Conservation (phyloP, 2,329 filamentous ascomycete species). For the Colletotrichum zoysiae region DNA sequence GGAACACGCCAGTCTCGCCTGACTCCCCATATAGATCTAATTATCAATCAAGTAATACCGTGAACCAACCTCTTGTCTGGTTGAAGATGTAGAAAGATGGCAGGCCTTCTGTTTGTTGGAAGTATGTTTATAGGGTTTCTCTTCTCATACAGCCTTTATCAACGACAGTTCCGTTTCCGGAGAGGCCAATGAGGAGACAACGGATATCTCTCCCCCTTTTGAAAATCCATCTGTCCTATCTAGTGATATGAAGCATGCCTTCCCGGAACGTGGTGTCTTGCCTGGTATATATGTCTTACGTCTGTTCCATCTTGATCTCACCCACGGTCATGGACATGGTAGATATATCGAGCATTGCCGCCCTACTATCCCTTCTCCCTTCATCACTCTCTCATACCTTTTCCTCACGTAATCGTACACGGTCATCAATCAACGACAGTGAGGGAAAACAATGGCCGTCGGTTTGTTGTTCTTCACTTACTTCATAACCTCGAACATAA, state of each 20-base stretch:
- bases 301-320: neutral
- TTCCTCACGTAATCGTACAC: neutral
- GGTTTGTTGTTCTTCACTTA: neutral
- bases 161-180: neutral
- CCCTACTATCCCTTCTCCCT: neutral
- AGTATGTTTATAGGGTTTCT: no score
- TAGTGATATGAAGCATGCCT: neutral
- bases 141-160: neutral
- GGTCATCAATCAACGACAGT: neutral
- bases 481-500: neutral
- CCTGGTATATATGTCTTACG: neutral
- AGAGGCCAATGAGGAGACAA: neutral
- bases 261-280: neutral
- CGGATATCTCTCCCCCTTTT: neutral
- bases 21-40: neutral
- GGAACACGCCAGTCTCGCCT: neutral
- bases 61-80: neutral
- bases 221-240: neutral
- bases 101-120: neutral
- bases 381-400: neutral
- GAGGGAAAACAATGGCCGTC: neutral
- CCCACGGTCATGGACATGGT: neutral
- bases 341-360: neutral
- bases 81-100: neutral
- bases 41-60: no score